A percentile compares a stretch with the other conserved stretches of the same genome.
These are phyloP conservation scores for Bromus sterilis DNA, from an alignment of 176 grass and related monocot genomes.

Conservation along the genomic window DNA sequence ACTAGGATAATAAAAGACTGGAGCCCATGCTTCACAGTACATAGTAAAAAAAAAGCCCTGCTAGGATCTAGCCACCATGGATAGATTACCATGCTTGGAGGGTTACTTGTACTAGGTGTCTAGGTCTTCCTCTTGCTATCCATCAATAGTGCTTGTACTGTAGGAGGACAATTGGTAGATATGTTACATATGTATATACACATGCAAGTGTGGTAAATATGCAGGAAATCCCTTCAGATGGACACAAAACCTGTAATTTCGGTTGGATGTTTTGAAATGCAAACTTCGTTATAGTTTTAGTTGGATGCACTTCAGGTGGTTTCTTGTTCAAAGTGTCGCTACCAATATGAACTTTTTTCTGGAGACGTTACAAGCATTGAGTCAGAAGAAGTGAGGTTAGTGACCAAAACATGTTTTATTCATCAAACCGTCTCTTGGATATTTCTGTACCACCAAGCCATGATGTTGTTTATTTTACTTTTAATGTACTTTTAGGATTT, in stretches of 20 bases:
- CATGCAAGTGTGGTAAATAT: no score
- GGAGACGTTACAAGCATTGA: constrained; percentile 74
- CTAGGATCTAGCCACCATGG: no score
- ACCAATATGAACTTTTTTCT: constrained; percentile 89
- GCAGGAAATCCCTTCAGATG: background rate
- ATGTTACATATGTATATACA: no score
- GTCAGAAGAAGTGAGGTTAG: constrained; percentile 96
- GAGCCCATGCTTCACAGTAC: no score
- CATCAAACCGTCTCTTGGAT: background rate
- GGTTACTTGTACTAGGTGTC: no score
- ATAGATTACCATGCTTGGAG: no score
- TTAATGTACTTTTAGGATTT: background rate
- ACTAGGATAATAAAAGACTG: no score
- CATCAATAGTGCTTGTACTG: no score
- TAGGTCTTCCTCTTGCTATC: no score
- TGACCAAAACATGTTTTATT: constrained; percentile 1
- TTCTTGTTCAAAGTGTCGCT: constrained; percentile 90
- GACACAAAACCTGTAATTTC: background rate
- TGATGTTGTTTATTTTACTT: background rate
- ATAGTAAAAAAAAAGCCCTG: no score
- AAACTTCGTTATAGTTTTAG: constrained; percentile 12
- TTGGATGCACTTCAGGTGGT: constrained; percentile 52
- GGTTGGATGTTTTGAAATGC: background rate
- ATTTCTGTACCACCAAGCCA: background rate
- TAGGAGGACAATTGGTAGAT: no score